phyloP scores from a whole-genome alignment of 345 rosid species.

The Eucalyptus shirleyi region DNA sequence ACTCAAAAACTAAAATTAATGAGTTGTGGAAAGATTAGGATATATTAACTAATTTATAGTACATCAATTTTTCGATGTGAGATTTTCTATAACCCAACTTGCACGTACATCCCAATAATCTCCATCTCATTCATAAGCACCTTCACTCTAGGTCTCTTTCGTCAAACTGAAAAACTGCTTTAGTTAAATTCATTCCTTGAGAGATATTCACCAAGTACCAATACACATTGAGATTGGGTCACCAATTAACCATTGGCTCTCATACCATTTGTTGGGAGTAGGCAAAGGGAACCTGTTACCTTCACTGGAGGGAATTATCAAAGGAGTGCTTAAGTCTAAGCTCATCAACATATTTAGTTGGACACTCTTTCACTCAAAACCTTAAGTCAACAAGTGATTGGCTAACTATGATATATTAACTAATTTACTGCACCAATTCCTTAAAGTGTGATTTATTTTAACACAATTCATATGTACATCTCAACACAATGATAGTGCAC shows the following conservation, averaged over 20 bases:
- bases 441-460: background rate
- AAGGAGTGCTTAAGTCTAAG: fast-evolving
- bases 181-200: background rate
- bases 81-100: background rate
- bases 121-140: background rate
- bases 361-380: too few relatives aligned
- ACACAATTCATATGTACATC: background rate
- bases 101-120: background rate
- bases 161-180: background rate
- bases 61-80: background rate
- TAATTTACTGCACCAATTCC: background rate
- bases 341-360: too few relatives aligned
- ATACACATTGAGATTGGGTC: background rate
- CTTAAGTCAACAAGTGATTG: too few relatives aligned
- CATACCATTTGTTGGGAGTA: background rate
- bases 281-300: background rate
- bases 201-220: background rate
- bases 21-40: fast-evolving
- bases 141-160: background rate
- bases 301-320: fast-evolving
- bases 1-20: background rate
- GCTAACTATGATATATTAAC: background rate
- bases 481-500: background rate
- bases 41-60: background rate
- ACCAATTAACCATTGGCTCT: background rate